Base-by-base conservation (phyloP, 192 early-diverging fungal genomes). In the Coemansia sp. region DNA sequence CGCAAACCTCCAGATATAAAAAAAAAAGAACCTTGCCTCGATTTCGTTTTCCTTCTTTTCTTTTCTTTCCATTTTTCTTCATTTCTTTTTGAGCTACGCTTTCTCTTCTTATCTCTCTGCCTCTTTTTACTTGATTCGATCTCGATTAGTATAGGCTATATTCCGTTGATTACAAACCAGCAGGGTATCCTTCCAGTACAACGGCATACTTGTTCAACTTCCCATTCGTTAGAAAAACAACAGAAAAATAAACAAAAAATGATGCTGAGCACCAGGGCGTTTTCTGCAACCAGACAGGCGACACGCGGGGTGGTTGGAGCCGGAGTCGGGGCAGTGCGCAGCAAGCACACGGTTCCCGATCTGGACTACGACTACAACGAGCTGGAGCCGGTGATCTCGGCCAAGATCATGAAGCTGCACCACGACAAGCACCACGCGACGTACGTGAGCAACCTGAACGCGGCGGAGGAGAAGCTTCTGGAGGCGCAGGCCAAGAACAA, bases 351-450 rank as follows among this genome's bases (percentile, higher is more conserved):
- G n/a, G 83, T 96, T 12, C 94, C 94, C 7, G 94, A 95, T 63
- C 89, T 96, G 46, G 86, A 90, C 45, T 96, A 93, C 82, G 89
- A 86, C 68, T 93, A 93, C 80, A 83, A 91, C 59, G 90, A 87
- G 67, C 90, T 98, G 67, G 96, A 98, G 83, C 96, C 96, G 44
- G 89, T 88, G 77, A 94, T 98, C 79, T 93, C 88, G 45, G 88
- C 88, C 53, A 93, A 98, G 74, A 98, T 97, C 75, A 96, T 98
- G 95, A 70, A 91, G 67, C 76, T 98, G 51, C 96, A 98, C 85
- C 92, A 98, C 85, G 57, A 78, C 75, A 98, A 98, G 89, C 96
- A 98, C 85, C 96, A 98, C 76, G 91, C 93, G 49, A 84, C 94
- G 6, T 98, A 98, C 72, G 90, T 98, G 66, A 92, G 85, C 64